Percentiles rank a stretch among this genome's conserved stretches.
Conservation (phyloP, 2,329 filamentous ascomycete species). For the Alternaria hordeiaustralica region DNA sequence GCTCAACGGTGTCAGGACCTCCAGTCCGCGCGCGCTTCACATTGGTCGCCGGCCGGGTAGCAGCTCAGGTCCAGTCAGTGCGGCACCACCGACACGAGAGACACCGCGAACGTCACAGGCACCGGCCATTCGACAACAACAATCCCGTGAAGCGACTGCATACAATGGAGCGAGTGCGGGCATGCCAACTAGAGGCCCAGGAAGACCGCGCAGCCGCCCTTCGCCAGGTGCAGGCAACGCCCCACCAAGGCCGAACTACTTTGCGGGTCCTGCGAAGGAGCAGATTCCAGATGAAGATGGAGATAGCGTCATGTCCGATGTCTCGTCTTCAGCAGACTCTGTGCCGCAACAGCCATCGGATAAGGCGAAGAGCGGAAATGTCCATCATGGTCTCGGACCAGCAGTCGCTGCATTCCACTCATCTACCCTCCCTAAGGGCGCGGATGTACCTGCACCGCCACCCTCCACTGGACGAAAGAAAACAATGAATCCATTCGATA, state of each 20-base stretch:
- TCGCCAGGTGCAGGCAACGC: background rate
- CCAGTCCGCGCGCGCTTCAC: conserved; percentile 14
- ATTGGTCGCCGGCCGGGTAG: conserved; percentile 9
- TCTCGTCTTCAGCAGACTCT: background rate
- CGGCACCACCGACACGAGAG: background rate
- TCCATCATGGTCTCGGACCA: background rate
- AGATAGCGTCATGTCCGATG: conserved; percentile 14
- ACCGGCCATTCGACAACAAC: background rate
- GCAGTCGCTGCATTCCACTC: background rate
- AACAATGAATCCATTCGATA: conserved; percentile 12
- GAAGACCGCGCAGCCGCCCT: background rate
- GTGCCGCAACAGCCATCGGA: background rate
- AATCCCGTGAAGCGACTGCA: background rate
- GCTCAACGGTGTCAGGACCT: background rate
- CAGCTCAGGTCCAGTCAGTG: background rate
- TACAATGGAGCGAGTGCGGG: background rate
- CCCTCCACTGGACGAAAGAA: background rate
- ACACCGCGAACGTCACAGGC: background rate
- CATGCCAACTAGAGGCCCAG: background rate
- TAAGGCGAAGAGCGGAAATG: background rate
- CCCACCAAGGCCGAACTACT: background rate
- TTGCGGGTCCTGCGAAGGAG: background rate
- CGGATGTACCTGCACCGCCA: background rate
- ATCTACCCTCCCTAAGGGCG: background rate
- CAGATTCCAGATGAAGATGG: conserved; percentile 6